phyloP scores from a whole-genome alignment of 768 basidiomycete genomes.

The Leccinum subgranulosum region DNA sequence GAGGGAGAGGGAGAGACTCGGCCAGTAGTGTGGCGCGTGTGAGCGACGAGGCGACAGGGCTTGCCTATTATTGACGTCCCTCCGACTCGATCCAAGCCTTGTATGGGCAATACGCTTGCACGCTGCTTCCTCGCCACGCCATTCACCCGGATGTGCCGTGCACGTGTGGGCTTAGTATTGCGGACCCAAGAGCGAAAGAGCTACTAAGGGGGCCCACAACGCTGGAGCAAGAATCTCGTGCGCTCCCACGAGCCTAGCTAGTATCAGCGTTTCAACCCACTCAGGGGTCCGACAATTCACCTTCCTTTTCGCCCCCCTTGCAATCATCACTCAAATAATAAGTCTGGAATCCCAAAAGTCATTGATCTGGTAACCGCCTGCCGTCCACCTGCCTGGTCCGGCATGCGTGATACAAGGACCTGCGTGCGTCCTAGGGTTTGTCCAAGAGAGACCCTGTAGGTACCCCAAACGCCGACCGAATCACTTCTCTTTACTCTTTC shows the following conservation, averaged over 20 bases:
- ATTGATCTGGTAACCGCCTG: constrained; percentile 31
- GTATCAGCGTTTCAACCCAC: constrained; percentile 23
- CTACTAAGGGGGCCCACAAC: background rate
- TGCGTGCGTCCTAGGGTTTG: constrained; percentile 30
- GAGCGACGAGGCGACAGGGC: constrained; percentile 23
- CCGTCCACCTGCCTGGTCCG: constrained; percentile 31
- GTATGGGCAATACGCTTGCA: constrained; percentile 5
- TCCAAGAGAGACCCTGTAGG: constrained; percentile 24
- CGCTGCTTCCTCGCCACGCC: constrained; percentile 14
- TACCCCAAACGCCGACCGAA: constrained; percentile 21
- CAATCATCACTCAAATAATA: constrained; percentile 28
- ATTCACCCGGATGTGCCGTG: background rate
- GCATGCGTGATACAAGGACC: constrained; percentile 30
- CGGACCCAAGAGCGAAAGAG: background rate
- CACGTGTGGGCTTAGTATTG: constrained; percentile 4
- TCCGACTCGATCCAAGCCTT: constrained; percentile 8
- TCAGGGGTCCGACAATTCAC: constrained; percentile 27
- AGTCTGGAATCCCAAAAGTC: constrained; percentile 28
- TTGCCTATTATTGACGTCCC: background rate
- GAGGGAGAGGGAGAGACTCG: background rate
- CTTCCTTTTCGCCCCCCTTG: constrained; percentile 14
- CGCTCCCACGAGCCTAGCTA: constrained; percentile 23
- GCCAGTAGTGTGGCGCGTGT: constrained; percentile 15
- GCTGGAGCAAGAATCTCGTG: constrained; percentile 2
- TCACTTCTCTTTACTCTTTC: constrained; percentile 15